phyloP scores from a whole-genome alignment of 495 filamentous ascomycete species.

The Saxispiralis lemnorum region DNA sequence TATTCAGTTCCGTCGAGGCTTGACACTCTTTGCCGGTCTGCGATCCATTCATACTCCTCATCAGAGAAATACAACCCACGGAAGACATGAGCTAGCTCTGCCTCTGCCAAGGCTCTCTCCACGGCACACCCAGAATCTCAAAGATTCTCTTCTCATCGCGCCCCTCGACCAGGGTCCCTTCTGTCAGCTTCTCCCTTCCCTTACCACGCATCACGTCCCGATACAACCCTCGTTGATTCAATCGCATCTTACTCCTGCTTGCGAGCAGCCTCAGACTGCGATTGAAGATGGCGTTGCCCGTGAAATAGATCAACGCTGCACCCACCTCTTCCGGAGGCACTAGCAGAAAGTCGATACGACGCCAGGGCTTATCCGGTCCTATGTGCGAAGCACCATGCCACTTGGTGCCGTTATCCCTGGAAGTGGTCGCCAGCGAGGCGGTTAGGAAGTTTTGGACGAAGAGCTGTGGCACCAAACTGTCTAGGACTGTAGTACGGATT shows the following conservation, averaged over 20 bases:
- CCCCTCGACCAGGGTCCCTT: conserved; percentile 58
- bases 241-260: conserved; percentile 62
- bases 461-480: conserved; percentile 45
- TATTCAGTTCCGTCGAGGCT: too few species aligned
- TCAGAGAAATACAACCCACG: too few species aligned
- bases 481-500: conserved; percentile 47
- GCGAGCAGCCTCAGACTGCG: conserved; percentile 69
- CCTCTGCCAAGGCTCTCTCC: conserved; percentile 31
- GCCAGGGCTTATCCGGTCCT: conserved; percentile 33
- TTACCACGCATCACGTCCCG: conserved; percentile 49
- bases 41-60: too few species aligned
- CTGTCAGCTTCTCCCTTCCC: conserved; percentile 44
- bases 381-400: conserved; percentile 79
- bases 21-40: too few species aligned
- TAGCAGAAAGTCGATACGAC: conserved; percentile 72
- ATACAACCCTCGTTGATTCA: conserved; percentile 77
- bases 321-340: conserved; percentile 70
- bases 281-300: conserved; percentile 94
- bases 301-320: conserved; percentile 87
- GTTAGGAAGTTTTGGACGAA: conserved; percentile 43
- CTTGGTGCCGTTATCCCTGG: conserved; percentile 39
- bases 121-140: conserved; percentile 68
- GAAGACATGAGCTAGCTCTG: too few species aligned
- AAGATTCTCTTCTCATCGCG: conserved; percentile 72
- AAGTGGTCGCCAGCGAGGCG: conserved; percentile 31